Evolutionary conservation across 768 basidiomycete genomes (phyloP).

Genomic region (Trametes sanguinea): DNA sequence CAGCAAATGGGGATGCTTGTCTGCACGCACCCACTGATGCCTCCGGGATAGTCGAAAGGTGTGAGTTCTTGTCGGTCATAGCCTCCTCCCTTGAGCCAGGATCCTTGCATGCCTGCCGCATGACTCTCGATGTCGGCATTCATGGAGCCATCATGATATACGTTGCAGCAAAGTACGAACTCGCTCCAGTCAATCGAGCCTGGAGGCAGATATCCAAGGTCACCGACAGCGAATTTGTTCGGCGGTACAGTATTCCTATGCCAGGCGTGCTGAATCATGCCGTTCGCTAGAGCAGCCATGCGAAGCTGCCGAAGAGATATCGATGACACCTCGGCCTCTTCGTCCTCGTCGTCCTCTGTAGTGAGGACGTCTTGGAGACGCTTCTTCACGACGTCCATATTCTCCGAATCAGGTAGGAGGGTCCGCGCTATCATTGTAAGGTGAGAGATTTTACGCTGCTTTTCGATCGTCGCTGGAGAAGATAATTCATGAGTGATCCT

Average conservation of each 20-base stretch:
- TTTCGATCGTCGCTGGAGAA: constrained; percentile 35
- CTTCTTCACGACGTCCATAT: constrained; percentile 34
- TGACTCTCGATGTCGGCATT: constrained; percentile 27
- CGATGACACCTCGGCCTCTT: constrained; percentile 18
- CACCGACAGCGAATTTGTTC: constrained; percentile 44
- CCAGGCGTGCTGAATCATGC: constrained; percentile 44
- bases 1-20: not conserved
- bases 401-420: constrained; percentile 40
- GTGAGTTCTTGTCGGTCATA: constrained; percentile 35
- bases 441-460: constrained; percentile 43
- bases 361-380: constrained; percentile 37
- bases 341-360: constrained; percentile 33
- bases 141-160: constrained; percentile 35
- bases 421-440: constrained; percentile 41
- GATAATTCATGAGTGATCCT: not conserved
- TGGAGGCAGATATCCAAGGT: constrained; percentile 45
- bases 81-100: constrained; percentile 39
- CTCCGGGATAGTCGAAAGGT: constrained; percentile 37
- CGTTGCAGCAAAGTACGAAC: constrained; percentile 44
- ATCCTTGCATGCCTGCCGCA: constrained; percentile 39
- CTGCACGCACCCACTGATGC: constrained; percentile 36
- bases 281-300: constrained; percentile 38
- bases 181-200: constrained; percentile 35
- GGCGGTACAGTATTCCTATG: constrained; percentile 42
- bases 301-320: constrained; percentile 42